Evolutionary conservation across 352 stramenopile species (phyloP).

Genomic region (Phytophthora multivora): DNA sequence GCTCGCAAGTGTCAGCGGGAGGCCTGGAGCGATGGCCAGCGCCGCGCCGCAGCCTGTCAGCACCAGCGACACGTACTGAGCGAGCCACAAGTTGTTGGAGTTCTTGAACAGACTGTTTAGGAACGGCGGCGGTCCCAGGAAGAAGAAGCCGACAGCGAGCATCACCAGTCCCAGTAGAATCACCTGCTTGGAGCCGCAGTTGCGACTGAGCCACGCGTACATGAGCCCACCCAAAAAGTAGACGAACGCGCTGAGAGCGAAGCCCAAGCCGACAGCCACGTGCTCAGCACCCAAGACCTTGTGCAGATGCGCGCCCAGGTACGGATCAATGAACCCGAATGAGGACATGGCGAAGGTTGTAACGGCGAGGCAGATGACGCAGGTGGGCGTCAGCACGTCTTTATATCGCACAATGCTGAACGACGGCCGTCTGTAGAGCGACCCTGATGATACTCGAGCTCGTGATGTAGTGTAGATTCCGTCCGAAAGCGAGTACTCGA

Average conservation of each 20-base stretch:
- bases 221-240: slow-evolving; percentile 64
- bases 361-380: slow-evolving; percentile 47
- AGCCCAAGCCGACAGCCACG: slow-evolving; percentile 64
- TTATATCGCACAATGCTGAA: slow-evolving; percentile 48
- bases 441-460: slow-evolving; percentile 13
- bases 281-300: slow-evolving; percentile 62
- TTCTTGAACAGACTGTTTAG: slow-evolving; percentile 46
- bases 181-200: slow-evolving; percentile 66
- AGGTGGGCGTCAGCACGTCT: slow-evolving; percentile 64
- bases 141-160: slow-evolving; percentile 60
- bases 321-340: slow-evolving; percentile 78
- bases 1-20: slow-evolving; percentile 66
- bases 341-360: slow-evolving; percentile 69
- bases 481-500: slow-evolving; percentile 76
- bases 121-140: slow-evolving; percentile 64
- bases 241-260: slow-evolving; percentile 66
- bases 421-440: slow-evolving; percentile 26
- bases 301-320: slow-evolving; percentile 65
- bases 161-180: slow-evolving; percentile 59
- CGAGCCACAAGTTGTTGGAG: slow-evolving; percentile 46
- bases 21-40: slow-evolving; percentile 59
- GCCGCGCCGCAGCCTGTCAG: slow-evolving; percentile 63
- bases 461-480: slow-evolving; percentile 46
- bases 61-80: slow-evolving; percentile 57
- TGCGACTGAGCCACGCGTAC: slow-evolving; percentile 67